Percentiles rank a stretch among this genome's conserved stretches.
Evolutionary conservation across 306 rosid species (phyloP).

Genomic region (Cicer chorassanicum): DNA sequence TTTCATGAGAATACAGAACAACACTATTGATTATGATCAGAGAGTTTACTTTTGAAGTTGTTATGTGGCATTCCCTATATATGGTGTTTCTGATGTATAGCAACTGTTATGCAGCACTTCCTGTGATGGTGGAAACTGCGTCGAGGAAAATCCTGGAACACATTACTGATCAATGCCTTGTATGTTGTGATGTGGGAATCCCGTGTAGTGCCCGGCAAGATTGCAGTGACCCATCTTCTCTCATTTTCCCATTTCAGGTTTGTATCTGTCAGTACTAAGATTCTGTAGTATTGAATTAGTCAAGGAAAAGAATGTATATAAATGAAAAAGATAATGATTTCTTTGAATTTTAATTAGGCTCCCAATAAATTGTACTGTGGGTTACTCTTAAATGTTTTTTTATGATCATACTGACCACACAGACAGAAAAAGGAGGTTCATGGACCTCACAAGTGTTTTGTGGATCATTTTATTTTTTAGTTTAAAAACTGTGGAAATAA

Average conservation of each 20-base stretch:
- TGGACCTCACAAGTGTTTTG: slow-evolving; percentile 13
- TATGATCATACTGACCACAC: not conserved
- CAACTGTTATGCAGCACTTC: slow-evolving; percentile 74
- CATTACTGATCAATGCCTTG: slow-evolving; percentile 90
- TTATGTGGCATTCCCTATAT: slow-evolving; percentile 36
- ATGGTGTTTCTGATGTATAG: slow-evolving; percentile 31
- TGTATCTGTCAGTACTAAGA: slow-evolving; percentile 37
- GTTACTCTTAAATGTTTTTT: not conserved
- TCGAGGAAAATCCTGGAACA: slow-evolving; percentile 81
- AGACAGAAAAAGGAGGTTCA: slow-evolving; percentile 16
- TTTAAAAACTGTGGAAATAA: not conserved
- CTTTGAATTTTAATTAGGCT: slow-evolving; percentile 23
- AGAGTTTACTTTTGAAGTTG: slow-evolving; percentile 25
- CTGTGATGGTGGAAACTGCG: slow-evolving; percentile 81
- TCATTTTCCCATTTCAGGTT: slow-evolving; percentile 98
- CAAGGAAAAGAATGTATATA: slow-evolving; percentile 20
- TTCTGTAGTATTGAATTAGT: slow-evolving; percentile 7
- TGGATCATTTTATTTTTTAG: not conserved
- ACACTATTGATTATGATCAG: slow-evolving; percentile 14
- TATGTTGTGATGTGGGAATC: slow-evolving; percentile 95
- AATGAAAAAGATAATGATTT: not conserved
- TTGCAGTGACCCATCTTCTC: slow-evolving; percentile 89
- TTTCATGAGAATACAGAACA: slow-evolving; percentile 20
- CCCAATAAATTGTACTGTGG: slow-evolving; percentile 12
- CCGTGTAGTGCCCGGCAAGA: slow-evolving; percentile 91